These are phyloP conservation scores for Pseudogymnoascus sp. DNA, from an alignment of 2,329 filamentous ascomycete species.

Conservation along the genomic window DNA sequence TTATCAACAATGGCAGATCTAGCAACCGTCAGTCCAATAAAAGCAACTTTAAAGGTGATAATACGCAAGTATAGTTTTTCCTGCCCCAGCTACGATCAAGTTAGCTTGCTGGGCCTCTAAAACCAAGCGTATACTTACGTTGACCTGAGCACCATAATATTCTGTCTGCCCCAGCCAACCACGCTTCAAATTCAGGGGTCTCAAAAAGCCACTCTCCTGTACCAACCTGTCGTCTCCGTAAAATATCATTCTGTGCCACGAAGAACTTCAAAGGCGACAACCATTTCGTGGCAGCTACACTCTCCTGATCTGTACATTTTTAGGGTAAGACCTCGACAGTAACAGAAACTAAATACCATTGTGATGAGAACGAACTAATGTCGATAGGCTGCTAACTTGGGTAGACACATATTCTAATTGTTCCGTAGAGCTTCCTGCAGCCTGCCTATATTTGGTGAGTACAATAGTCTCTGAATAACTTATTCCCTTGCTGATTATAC, in stretches of 20 bases:
- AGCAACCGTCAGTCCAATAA: not conserved
- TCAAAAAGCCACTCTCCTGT: not conserved
- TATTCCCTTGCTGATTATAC: slow-evolving; percentile 4
- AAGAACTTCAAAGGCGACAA: not conserved
- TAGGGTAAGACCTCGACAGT: not conserved
- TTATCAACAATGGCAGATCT: slow-evolving; percentile 11
- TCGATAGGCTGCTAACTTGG: not conserved
- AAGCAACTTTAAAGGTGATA: not conserved
- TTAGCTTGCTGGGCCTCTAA: not conserved
- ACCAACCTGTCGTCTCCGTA: not conserved
- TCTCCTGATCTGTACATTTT: not conserved
- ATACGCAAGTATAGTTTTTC: not conserved
- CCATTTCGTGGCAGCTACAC: not conserved
- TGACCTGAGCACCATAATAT: not conserved
- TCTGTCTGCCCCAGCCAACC: not conserved
- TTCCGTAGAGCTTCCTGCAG: not conserved
- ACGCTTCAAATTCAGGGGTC: not conserved
- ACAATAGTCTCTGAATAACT: not conserved
- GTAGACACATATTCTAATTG: not conserved
- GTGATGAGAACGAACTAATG: not conserved
- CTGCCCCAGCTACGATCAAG: not conserved
- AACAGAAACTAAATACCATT: not conserved
- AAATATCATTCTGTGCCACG: not conserved
- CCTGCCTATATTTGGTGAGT: not conserved
- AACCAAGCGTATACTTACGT: not conserved